Percentiles rank a stretch among this genome's conserved stretches.
Conservation (phyloP, 371 early-diverging fungal species). For the Apophysomyces variabilis region DNA sequence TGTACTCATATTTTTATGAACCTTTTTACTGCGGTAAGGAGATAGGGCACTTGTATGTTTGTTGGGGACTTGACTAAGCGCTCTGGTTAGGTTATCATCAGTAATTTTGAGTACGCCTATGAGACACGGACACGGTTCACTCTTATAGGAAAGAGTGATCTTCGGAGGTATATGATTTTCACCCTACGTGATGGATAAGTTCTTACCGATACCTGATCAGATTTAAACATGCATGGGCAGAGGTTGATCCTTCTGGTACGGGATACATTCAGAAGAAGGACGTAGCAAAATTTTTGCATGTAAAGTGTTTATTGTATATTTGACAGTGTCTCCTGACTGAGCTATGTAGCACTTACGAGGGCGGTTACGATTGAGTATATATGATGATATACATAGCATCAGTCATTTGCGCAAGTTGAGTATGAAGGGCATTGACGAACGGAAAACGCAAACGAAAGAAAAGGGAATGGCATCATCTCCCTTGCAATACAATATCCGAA, state of each 20-base stretch:
- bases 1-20: slow-evolving; percentile 66
- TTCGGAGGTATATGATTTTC: slow-evolving; percentile 45
- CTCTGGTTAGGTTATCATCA: slow-evolving; percentile 50
- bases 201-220: slow-evolving; percentile 17
- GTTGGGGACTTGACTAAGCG: neutral
- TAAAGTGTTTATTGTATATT: slow-evolving; percentile 3
- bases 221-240: slow-evolving; percentile 63
- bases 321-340: neutral
- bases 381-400: slow-evolving; percentile 43
- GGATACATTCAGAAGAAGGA: slow-evolving; percentile 58
- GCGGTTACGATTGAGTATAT: slow-evolving; percentile 50
- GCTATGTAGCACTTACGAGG: slow-evolving; percentile 41
- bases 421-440: slow-evolving; percentile 11
- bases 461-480: neutral
- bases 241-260: slow-evolving; percentile 57
- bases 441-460: slow-evolving; percentile 1
- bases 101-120: slow-evolving; percentile 65
- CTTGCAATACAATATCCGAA: slow-evolving; percentile 22
- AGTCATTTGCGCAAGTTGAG: slow-evolving; percentile 31
- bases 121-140: slow-evolving; percentile 61
- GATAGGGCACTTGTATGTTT: neutral
- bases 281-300: slow-evolving; percentile 47
- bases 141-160: slow-evolving; percentile 55
- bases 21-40: slow-evolving; percentile 63
- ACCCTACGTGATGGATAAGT: neutral